Conservation (phyloP, 2,329 filamentous ascomycete species). For the Penicillium sp. region DNA sequence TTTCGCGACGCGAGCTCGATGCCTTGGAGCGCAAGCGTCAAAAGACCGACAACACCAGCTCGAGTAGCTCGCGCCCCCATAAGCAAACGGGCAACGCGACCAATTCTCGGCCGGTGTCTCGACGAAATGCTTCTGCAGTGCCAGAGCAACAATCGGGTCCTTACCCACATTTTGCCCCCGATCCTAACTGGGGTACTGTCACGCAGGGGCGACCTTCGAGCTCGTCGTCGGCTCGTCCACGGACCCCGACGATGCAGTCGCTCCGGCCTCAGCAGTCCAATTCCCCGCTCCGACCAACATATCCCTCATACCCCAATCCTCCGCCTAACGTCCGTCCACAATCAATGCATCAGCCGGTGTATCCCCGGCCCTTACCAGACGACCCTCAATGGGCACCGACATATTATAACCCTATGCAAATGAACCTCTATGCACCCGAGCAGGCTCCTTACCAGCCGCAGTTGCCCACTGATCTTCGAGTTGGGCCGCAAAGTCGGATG, state of each 20-base stretch:
- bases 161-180: slow-evolving; percentile 38
- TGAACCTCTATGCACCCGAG: slow-evolving; percentile 33
- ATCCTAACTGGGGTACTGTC: slow-evolving; percentile 49
- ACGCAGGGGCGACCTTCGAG: slow-evolving; percentile 44
- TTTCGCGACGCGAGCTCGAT: slow-evolving; percentile 77
- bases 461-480: slow-evolving; percentile 36
- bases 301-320: slow-evolving; percentile 35
- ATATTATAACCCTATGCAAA: slow-evolving; percentile 26
- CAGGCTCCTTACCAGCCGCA: slow-evolving; percentile 33
- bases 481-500: slow-evolving; percentile 27
- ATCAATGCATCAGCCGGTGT: slow-evolving; percentile 39
- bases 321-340: slow-evolving; percentile 40
- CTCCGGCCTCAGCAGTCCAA: slow-evolving; percentile 39
- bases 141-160: slow-evolving; percentile 26
- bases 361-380: slow-evolving; percentile 48
- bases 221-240: slow-evolving; percentile 45
- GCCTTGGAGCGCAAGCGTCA: slow-evolving; percentile 73
- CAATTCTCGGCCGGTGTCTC: slow-evolving; percentile 22
- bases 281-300: slow-evolving; percentile 37
- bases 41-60: slow-evolving; percentile 43
- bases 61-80: slow-evolving; percentile 13
- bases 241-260: slow-evolving; percentile 44
- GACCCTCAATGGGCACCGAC: slow-evolving; percentile 51
- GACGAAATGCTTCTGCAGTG: slow-evolving; percentile 16
- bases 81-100: slow-evolving; percentile 26